Percentiles rank a stretch among this genome's conserved stretches.
phyloP scores from a whole-genome alignment of 768 basidiomycete species.

The Tulasnella calospora region DNA sequence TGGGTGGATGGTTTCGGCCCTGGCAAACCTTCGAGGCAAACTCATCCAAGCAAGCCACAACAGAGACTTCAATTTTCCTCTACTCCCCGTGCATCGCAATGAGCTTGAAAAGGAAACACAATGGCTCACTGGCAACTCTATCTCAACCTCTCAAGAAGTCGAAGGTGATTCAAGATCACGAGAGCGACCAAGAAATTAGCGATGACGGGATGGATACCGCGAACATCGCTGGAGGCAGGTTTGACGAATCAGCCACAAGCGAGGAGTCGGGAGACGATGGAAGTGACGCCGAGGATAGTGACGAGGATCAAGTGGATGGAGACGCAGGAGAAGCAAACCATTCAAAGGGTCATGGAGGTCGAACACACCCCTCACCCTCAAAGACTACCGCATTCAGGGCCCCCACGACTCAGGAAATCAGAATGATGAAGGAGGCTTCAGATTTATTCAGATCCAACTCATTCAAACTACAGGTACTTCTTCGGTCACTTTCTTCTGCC shows the following conservation, averaged over 20 bases:
- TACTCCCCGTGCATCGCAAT: neutral
- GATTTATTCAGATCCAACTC: constrained; percentile 71
- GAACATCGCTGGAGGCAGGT: neutral
- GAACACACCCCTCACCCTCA: constrained; percentile 23
- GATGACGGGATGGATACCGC: constrained; percentile 15
- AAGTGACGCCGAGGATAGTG: constrained; percentile 26
- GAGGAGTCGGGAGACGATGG: constrained; percentile 27
- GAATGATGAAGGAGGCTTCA: constrained; percentile 64
- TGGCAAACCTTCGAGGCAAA: neutral
- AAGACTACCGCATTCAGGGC: constrained; percentile 33
- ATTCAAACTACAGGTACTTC: constrained; percentile 74
- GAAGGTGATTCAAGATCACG: neutral
- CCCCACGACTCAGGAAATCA: constrained; percentile 50
- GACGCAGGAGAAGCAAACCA: constrained; percentile 27
- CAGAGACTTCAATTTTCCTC: neutral
- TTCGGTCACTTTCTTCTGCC: neutral
- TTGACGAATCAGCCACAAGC: neutral
- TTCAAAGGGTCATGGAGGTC: neutral
- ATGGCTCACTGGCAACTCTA: neutral
- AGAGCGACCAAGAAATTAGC: constrained; percentile 21
- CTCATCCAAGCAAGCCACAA: neutral
- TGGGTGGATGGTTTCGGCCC: neutral
- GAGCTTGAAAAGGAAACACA: neutral
- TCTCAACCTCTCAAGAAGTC: neutral
- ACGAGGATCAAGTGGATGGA: constrained; percentile 28